Base-by-base conservation (phyloP, 31 red algal species). In the Odonthalia washingtoniensis region DNA sequence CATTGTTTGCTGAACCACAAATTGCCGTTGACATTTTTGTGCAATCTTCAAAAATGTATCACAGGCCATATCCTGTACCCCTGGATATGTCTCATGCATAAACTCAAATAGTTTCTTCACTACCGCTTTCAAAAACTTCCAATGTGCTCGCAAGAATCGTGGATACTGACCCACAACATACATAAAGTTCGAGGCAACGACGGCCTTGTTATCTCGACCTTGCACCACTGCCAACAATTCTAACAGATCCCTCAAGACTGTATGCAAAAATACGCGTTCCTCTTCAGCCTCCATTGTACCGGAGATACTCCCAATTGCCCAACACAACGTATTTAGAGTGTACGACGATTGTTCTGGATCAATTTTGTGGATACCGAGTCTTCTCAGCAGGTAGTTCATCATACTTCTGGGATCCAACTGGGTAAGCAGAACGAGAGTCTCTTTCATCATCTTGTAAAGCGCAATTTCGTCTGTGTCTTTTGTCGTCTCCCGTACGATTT, bases 21-120 rank as follows among this genome's bases (percentile, higher is more conserved):
- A 99, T 83, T 99, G 87, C 45, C 80, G 49, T n/a, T 90, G 74
- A 63, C 97, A 99, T 73, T 96, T 96, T 46, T 99, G 89, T 2
- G 95, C 94, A 84, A 99, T 99, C 82, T 99, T 99, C 57, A 96
- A 78, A 86, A 99, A 99, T 35, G 97, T 99, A 70, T 99, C 97
- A 66, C 97, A 99, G 2, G 97, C 97, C 97, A 99, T 99, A 66
- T 99, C 97, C 63, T 99, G 96, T 5, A 98, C 96, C 33, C 97
- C 97, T 31, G 97, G 97, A 75, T 99, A 94, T 41, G 91, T 89
- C 85, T 99, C 97, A 72, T 99, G 97, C 97, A 99, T 99, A 73
- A 99, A 99, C 85, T 99, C 97, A 85, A 99, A 99, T 14, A 96
- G 90, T 83, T 99, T 99, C 88, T 96, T 94, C 45, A 99, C 97